Evolutionary conservation across 2,329 filamentous ascomycete species (phyloP).

Genomic region (Hymenotorrendiella dingleyae): DNA sequence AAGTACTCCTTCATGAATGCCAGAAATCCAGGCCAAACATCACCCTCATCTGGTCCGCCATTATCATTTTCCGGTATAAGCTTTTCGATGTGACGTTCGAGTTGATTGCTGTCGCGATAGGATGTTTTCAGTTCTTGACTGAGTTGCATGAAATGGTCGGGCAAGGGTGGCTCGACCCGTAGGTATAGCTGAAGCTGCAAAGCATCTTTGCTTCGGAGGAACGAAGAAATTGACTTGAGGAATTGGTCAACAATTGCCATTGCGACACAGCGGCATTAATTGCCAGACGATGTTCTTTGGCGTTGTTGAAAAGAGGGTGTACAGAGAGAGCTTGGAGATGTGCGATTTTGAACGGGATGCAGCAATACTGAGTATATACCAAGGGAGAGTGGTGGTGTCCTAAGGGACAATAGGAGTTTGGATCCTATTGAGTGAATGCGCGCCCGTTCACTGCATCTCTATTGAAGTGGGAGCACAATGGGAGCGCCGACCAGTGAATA

Average conservation of each 20-base stretch:
- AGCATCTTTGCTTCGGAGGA: slow-evolving; percentile 60
- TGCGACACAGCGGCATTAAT: neutral
- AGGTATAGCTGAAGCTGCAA: slow-evolving; percentile 62
- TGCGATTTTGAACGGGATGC: too few relatives aligned
- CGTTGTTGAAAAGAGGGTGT: too few relatives aligned
- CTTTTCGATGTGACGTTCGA: slow-evolving; percentile 59
- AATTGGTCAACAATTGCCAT: slow-evolving; percentile 66
- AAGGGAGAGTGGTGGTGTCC: too few relatives aligned
- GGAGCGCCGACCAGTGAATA: too few relatives aligned
- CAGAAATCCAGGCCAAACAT: slow-evolving; percentile 70
- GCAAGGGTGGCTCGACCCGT: slow-evolving; percentile 66
- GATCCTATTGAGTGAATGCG: too few relatives aligned
- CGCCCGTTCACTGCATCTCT: too few relatives aligned
- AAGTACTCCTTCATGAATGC: slow-evolving; percentile 79
- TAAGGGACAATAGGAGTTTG: too few relatives aligned
- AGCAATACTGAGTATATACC: too few relatives aligned
- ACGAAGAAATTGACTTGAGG: slow-evolving; percentile 54
- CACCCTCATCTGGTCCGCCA: slow-evolving; percentile 55
- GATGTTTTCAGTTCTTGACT: slow-evolving; percentile 57
- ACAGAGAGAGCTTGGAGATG: too few relatives aligned
- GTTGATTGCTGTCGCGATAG: slow-evolving; percentile 45
- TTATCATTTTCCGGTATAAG: slow-evolving; percentile 61
- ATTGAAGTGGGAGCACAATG: too few relatives aligned
- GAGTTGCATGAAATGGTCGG: slow-evolving; percentile 61
- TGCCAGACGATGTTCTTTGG: too few relatives aligned